A percentile compares a stretch with the other conserved stretches of the same genome.
phyloP scores from a whole-genome alignment of 306 rosid species.

The Styphnolobium japonicum region DNA sequence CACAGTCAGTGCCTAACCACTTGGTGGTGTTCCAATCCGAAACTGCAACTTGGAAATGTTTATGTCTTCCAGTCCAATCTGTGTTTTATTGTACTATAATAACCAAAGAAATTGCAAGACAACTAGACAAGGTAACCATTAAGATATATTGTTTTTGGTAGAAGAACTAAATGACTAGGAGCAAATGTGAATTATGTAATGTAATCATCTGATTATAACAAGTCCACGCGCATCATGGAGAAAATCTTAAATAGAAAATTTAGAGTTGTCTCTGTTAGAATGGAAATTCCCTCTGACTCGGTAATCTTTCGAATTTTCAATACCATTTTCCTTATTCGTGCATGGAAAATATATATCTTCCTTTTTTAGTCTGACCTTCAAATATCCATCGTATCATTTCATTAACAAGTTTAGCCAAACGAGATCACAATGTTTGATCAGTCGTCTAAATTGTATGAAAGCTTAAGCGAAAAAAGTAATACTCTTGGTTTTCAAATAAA shows the following conservation, averaged over 20 bases:
- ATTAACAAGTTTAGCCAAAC: neutral
- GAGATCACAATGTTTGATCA: neutral
- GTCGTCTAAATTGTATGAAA: too few species aligned
- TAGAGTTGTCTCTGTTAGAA: neutral
- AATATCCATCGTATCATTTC: neutral
- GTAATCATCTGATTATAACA: too few species aligned
- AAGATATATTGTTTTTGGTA: neutral
- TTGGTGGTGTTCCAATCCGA: neutral
- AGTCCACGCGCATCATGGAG: neutral
- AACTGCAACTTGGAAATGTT: neutral
- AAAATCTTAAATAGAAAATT: neutral
- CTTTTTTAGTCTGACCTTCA: neutral
- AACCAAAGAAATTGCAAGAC: neutral
- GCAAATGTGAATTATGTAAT: neutral
- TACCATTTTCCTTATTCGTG: neutral
- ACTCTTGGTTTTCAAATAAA: too few species aligned
- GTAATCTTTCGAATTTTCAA: neutral
- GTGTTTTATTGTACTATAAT: neutral
- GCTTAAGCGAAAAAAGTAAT: too few species aligned
- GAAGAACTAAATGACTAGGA: neutral
- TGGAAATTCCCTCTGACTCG: neutral
- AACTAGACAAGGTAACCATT: neutral
- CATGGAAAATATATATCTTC: neutral
- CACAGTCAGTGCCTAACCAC: neutral
- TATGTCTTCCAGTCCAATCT: neutral